A percentile compares a stretch with the other conserved stretches of the same genome.
Evolutionary conservation across 768 basidiomycete genomes (phyloP).

Genomic region (Podaxis rugospora): DNA sequence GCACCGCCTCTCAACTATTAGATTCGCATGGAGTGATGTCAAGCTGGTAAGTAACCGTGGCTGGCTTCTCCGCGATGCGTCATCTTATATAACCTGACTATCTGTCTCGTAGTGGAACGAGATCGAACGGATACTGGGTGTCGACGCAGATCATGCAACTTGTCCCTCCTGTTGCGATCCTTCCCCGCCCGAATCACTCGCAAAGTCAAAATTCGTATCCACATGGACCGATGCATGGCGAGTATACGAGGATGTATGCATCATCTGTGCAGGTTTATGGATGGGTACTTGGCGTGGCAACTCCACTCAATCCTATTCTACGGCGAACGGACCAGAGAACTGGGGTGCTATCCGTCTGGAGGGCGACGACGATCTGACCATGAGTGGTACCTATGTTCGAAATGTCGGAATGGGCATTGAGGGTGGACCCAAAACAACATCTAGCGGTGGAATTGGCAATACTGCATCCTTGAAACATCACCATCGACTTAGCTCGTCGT

Average conservation of each 20-base stretch:
- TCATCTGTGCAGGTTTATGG: slow-evolving; percentile 82
- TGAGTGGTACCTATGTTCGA: slow-evolving; percentile 40
- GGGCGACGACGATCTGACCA: slow-evolving; percentile 58
- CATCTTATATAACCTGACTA: not conserved
- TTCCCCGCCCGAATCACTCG: slow-evolving; percentile 20
- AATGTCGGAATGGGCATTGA: slow-evolving; percentile 70
- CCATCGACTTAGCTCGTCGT: slow-evolving; percentile 20
- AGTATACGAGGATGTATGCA: slow-evolving; percentile 81
- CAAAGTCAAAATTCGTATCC: slow-evolving; percentile 37
- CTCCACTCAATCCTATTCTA: slow-evolving; percentile 44
- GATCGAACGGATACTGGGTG: slow-evolving; percentile 62
- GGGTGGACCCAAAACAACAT: slow-evolving; percentile 42
- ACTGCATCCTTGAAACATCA: not conserved
- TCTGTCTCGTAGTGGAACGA: slow-evolving; percentile 60
- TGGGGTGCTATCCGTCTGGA: slow-evolving; percentile 60
- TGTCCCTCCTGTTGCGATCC: slow-evolving; percentile 33
- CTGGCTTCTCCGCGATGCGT: not conserved
- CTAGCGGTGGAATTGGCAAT: slow-evolving; percentile 17
- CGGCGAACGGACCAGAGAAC: slow-evolving; percentile 41
- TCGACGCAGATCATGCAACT: slow-evolving; percentile 36
- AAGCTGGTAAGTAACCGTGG: slow-evolving; percentile 46
- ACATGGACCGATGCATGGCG: slow-evolving; percentile 69
- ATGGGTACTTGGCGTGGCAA: slow-evolving; percentile 61
- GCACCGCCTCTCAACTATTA: slow-evolving; percentile 55
- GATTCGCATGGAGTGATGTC: slow-evolving; percentile 84